Base-by-base conservation (phyloP, 257 asterid species). In the Solanum peruvianum region DNA sequence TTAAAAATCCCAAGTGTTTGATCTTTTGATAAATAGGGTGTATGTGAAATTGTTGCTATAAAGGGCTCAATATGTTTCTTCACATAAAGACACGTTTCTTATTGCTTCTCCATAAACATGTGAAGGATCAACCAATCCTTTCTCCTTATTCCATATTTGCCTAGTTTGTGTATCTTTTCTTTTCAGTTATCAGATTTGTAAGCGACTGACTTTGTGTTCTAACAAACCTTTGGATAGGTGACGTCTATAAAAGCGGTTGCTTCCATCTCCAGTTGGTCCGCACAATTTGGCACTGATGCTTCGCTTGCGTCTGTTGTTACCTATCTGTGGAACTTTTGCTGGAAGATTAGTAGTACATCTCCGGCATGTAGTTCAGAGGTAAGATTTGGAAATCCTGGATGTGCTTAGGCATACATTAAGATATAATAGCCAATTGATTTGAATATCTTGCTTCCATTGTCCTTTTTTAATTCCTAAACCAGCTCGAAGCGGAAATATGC, bases 251-350 rank as follows among this genome's bases (percentile, higher is more conserved):
- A 93, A 97, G 89, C 95, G 41, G 91, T 96, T 85, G 93, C 97
- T 87, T 88, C 93, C 90, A 91, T 92, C 87, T 88, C 88, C 88
- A 89, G 95, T 86, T 94, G 98, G 98, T 91, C 93, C 70, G 89
- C 87, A 13, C 94, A 92, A 88, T 89, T 88, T 76, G 90, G 88
- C 87, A 85, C 88, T 25, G 92, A 90, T 85, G 88, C 80, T 87
- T 87, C 87, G 80, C 81, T 91, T 87, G 89, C 89, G 62, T 89
- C 92, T 90, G 91, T 94, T 87, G 87, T 91, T 87, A 85, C 90
- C 66, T 94, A 91, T 84, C 97, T 95, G 87, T 95, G 98, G 99
- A 91, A 89, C 85, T 92, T 92, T 93, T 95, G 95, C 89, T 94
- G 94, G 97, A 94, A 93, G 93, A 88, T 88, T 33, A 92, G 92